Conservation (phyloP, 441 rosid species). For the Metrosideros polymorpha region DNA sequence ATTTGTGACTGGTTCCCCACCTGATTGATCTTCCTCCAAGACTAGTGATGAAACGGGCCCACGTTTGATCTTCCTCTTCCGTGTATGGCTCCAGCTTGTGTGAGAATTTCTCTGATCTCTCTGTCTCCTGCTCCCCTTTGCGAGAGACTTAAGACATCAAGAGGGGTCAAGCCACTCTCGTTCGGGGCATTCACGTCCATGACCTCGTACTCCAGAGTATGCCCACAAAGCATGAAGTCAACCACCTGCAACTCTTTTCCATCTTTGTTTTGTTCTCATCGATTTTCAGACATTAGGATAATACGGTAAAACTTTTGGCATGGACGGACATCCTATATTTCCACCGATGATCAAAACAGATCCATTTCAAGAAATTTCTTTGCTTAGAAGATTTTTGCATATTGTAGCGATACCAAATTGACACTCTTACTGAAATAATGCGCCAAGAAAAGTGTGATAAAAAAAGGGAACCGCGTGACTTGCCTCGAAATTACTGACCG, state of each 20-base stretch:
- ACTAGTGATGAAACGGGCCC: too few relatives aligned
- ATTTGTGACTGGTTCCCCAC: too few relatives aligned
- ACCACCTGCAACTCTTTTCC: background rate
- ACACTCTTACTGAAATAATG: background rate
- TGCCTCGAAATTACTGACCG: background rate
- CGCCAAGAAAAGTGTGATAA: background rate
- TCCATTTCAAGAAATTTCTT: too few relatives aligned
- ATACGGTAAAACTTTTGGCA: background rate
- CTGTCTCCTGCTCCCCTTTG: background rate
- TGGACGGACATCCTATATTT: too few relatives aligned
- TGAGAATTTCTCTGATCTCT: background rate
- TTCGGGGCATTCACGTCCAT: background rate
- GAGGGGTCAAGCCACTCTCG: background rate
- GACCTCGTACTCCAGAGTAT: background rate
- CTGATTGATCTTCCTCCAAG: too few relatives aligned
- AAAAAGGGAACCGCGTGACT: accelerated
- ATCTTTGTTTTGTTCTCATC: background rate
- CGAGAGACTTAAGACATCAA: background rate
- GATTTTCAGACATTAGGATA: background rate
- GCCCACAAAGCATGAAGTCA: background rate
- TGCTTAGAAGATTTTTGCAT: background rate
- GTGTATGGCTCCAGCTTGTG: background rate
- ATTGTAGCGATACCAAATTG: background rate
- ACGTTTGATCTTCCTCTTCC: background rate
- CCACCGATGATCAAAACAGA: too few relatives aligned